phyloP scores from a whole-genome alignment of 1,284 basidiomycete genomes.

The Coniophora puteana region DNA sequence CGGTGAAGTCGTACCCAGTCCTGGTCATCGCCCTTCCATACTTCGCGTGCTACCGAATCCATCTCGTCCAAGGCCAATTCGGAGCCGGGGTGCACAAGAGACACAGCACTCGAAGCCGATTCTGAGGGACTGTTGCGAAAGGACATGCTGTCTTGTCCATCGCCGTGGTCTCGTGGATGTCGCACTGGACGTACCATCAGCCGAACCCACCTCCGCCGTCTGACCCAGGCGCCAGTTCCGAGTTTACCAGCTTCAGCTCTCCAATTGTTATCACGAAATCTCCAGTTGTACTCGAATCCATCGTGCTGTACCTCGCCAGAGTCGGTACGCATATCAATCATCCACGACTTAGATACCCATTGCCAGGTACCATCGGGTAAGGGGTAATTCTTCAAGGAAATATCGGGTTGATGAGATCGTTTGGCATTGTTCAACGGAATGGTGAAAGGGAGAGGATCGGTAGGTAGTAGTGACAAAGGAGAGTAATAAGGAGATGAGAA shows the following conservation, averaged over 20 bases:
- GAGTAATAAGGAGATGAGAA: slow-evolving; percentile 76
- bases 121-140: neutral
- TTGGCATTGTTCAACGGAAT: slow-evolving; percentile 41
- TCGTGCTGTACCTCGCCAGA: slow-evolving; percentile 71
- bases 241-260: slow-evolving; percentile 53
- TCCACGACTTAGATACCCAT: slow-evolving; percentile 77
- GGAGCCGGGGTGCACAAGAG: slow-evolving; percentile 10
- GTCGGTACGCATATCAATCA: slow-evolving; percentile 81
- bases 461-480: slow-evolving; percentile 60
- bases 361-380: slow-evolving; percentile 77
- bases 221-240: slow-evolving; percentile 66
- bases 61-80: slow-evolving; percentile 16
- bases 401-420: slow-evolving; percentile 44
- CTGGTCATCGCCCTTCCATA: slow-evolving; percentile 39
- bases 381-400: slow-evolving; percentile 63
- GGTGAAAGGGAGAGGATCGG: slow-evolving; percentile 75
- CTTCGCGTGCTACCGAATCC: slow-evolving; percentile 32
- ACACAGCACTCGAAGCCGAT: slow-evolving; percentile 6
- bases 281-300: slow-evolving; percentile 82
- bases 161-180: slow-evolving; percentile 12
- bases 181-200: slow-evolving; percentile 69
- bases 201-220: slow-evolving; percentile 72
- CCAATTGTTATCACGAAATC: slow-evolving; percentile 65
- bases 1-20: slow-evolving; percentile 61
- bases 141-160: slow-evolving; percentile 2